phyloP scores from a whole-genome alignment of 495 filamentous ascomycete species.

The Emericellopsis terricola region DNA sequence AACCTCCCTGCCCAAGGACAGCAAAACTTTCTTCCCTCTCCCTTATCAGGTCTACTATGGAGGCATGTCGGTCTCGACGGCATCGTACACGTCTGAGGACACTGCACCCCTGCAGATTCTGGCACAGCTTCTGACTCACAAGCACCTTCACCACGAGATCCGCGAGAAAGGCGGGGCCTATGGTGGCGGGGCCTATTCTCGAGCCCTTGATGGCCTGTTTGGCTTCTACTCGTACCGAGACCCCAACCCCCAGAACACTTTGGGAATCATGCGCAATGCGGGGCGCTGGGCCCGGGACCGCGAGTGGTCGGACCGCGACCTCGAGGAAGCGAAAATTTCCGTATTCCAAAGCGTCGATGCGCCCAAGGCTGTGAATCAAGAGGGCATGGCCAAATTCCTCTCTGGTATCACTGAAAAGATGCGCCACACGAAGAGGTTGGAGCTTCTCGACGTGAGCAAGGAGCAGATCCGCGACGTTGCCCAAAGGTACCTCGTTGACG shows the following conservation, averaged over 20 bases:
- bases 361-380: conserved; percentile 68
- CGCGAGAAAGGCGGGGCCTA: conserved; percentile 96
- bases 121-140: conserved; percentile 87
- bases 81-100: conserved; percentile 61
- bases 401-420: conserved; percentile 75
- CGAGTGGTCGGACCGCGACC: conserved; percentile 67
- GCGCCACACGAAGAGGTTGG: conserved; percentile 71
- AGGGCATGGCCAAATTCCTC: conserved; percentile 74
- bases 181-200: conserved; percentile 74
- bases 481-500: conserved; percentile 62
- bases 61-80: conserved; percentile 59
- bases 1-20: conserved; percentile 16
- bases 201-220: conserved; percentile 64
- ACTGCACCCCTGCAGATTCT: conserved; percentile 72
- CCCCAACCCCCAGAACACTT: conserved; percentile 80
- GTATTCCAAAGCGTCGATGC: conserved; percentile 96
- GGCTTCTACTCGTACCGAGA: conserved; percentile 94
- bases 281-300: conserved; percentile 73
- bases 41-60: conserved; percentile 97
- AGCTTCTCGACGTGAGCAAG: conserved; percentile 71
- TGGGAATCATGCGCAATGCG: conserved; percentile 69
- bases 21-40: conserved; percentile 78
- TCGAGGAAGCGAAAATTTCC: conserved; percentile 89
- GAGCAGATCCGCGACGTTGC: conserved; percentile 67
- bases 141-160: conserved; percentile 92